phyloP scores from a whole-genome alignment of 176 grass and related monocot genomes.

The Carex cristatella region DNA sequence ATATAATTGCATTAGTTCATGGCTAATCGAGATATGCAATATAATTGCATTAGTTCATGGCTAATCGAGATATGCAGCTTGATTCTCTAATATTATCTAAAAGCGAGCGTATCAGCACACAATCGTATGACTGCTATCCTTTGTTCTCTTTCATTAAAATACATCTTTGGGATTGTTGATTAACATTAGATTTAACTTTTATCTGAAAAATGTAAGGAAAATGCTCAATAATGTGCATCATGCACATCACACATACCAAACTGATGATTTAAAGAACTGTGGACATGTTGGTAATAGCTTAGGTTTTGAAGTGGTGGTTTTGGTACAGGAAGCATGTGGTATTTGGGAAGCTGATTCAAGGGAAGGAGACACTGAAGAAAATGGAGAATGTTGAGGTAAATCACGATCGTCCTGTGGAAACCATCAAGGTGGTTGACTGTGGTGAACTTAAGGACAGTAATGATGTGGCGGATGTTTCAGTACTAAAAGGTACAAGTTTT shows the following conservation, averaged over 20 bases:
- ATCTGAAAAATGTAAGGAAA: neutral
- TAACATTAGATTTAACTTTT: neutral
- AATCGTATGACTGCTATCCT: neutral
- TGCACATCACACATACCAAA: constrained; percentile 9
- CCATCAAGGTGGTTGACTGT: constrained; percentile 72
- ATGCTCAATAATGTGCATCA: neutral
- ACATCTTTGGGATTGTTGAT: neutral
- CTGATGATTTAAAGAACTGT: neutral
- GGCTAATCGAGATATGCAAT: too few relatives aligned
- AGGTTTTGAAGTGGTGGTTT: constrained; percentile 9
- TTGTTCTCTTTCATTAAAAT: neutral
- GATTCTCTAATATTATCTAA: neutral
- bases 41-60: neutral
- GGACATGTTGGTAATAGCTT: neutral
- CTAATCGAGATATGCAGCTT: neutral
- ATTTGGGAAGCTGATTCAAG: constrained; percentile 92
- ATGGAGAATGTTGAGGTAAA: constrained; percentile 83
- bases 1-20: neutral
- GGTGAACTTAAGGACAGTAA: constrained; percentile 60
- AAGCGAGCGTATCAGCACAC: neutral
- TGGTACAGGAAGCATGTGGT: constrained; percentile 75
- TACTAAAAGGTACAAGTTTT: constrained; percentile 43
- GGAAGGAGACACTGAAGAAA: constrained; percentile 68
- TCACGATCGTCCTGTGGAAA: constrained; percentile 42
- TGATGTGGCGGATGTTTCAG: constrained; percentile 11